These are phyloP conservation scores for Eutrema salsugineum DNA, from an alignment of 441 rosid genomes.

Conservation along the genomic window DNA sequence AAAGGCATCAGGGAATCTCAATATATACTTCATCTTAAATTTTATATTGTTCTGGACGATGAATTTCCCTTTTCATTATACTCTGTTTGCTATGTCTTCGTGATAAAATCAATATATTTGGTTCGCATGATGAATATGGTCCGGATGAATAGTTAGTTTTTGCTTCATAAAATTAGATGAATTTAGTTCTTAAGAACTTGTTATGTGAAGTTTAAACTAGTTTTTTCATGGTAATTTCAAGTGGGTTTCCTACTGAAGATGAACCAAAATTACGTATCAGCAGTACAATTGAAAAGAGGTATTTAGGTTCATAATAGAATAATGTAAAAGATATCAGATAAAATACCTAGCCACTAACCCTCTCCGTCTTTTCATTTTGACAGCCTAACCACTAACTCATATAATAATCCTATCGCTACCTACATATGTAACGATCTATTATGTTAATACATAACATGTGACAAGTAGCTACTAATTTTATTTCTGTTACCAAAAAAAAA, in stretches of 20 bases:
- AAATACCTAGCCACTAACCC: neutral
- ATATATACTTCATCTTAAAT: neutral
- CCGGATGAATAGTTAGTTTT: neutral
- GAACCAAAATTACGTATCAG: neutral
- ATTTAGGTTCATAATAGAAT: neutral
- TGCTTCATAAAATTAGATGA: neutral
- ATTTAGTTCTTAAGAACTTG: neutral
- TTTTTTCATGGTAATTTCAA: neutral
- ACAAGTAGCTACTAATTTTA: neutral
- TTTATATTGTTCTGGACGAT: neutral
- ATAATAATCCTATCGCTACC: neutral
- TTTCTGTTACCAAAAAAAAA: constrained; percentile 2
- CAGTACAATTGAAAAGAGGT: neutral
- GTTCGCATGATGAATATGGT: neutral
- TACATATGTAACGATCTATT: neutral
- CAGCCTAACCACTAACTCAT: neutral
- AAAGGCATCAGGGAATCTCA: neutral
- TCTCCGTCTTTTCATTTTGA: neutral
- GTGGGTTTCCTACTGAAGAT: neutral
- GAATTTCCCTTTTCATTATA: neutral
- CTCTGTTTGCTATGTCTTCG: neutral
- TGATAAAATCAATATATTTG: neutral
- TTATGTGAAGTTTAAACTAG: no score
- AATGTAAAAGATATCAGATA: neutral
- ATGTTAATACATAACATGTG: neutral